Evolutionary conservation across 495 filamentous ascomycete species (phyloP), one percentile per base, ranked within the genome.

Genomic region (Tuber brumale): DNA sequence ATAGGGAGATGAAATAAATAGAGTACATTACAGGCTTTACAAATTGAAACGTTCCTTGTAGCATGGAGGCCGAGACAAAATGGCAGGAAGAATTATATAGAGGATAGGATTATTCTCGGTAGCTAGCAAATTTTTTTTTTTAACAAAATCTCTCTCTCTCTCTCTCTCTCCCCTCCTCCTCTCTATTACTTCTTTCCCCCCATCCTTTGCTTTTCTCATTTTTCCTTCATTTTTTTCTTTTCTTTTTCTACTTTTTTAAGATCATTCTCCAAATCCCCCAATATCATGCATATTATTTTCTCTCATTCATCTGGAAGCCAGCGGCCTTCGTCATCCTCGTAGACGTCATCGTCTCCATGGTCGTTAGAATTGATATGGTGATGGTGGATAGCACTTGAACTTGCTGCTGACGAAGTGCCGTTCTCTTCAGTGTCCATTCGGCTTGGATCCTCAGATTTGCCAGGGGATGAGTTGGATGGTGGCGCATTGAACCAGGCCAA

Each of bases 401-500:
- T 66, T 66, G 57, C 57, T 61, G 51, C 51, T 66, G 57, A 31
- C 18, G 27, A 66, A 8, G 57, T 35, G 57, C 31, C 31, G 27
- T 66, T 66, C 14, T 66, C 57, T 10, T 66, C 57, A 2, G 27
- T 66, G 16, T 66, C 57, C 57, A 66, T 66, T 31, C 27, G 57
- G 27, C 31, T 66, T 35, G 57, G 27, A 35, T 66, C 57, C 27
- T 66, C 57, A 35, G 57, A 2, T 66, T 66, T 66, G 57, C 16
- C 35, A 66, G 57, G 57, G 57, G 57, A 31, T 66, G 57, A 27
- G 27, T 66, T 66, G 57, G 57, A 35, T 31, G 57, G 12, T 27
- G 57, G 31, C 16, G 27, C 57, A 35, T 66, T 66, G 27, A 66
- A 86, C 95, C 95, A 99, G 21, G 87, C 82, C 37, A 94, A 85